Conservation (phyloP, 768 basidiomycete genomes). For the Inosperma sp. region DNA sequence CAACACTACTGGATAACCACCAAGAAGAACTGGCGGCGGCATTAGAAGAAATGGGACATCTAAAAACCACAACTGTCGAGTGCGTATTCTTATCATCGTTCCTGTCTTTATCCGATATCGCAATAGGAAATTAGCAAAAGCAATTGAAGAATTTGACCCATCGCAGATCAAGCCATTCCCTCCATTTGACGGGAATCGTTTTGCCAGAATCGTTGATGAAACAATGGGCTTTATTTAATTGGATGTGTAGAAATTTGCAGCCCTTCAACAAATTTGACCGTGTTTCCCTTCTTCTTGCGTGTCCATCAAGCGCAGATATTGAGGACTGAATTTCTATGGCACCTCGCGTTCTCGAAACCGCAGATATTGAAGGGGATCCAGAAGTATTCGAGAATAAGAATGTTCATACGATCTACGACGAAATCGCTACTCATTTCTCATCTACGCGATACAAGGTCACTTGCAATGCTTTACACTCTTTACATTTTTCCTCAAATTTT, state of each 20-base stretch:
- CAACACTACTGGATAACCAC: constrained; percentile 86
- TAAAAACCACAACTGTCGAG: constrained; percentile 54
- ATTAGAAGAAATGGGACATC: constrained; percentile 52
- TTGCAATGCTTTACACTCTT: not conserved
- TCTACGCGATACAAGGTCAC: constrained; percentile 83
- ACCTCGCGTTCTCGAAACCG: constrained; percentile 35
- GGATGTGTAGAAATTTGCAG: constrained; percentile 11
- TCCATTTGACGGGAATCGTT: constrained; percentile 60
- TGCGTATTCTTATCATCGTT: constrained; percentile 34
- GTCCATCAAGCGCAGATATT: not conserved
- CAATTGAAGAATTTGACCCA: constrained; percentile 48
- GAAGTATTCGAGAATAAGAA: constrained; percentile 64
- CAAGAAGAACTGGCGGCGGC: constrained; percentile 83
- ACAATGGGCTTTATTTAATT: constrained; percentile 66
- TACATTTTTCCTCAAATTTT: constrained; percentile 4
- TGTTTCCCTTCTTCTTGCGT: no score
- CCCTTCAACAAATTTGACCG: no score
- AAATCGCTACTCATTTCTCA: constrained; percentile 84
- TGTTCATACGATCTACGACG: constrained; percentile 81
- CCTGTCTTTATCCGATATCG: not conserved
- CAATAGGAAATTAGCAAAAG: constrained; percentile 53
- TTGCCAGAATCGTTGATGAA: constrained; percentile 65
- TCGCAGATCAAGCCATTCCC: constrained; percentile 55
- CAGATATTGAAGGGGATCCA: constrained; percentile 45
- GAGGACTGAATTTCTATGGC: constrained; percentile 23